phyloP scores from a whole-genome alignment of 1,139 yeast species.

The Candida pseudoviswanathii region DNA sequence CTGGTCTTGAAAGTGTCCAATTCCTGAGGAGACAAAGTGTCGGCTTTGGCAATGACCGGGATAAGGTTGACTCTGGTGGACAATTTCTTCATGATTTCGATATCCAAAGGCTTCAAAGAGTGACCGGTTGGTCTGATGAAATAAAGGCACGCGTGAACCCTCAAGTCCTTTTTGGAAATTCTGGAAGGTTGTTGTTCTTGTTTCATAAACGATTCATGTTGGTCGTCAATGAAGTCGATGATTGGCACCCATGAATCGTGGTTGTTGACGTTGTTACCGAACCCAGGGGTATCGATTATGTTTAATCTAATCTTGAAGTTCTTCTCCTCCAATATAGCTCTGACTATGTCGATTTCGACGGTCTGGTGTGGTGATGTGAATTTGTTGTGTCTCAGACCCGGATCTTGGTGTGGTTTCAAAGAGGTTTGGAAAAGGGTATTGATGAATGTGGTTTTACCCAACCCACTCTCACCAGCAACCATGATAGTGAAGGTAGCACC shows the following conservation, averaged over 20 bases:
- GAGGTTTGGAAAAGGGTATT: slow-evolving; percentile 86
- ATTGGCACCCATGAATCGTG: slow-evolving; percentile 93
- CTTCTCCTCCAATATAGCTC: slow-evolving; percentile 92
- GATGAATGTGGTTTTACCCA: slow-evolving; percentile 92
- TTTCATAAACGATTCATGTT: slow-evolving; percentile 56
- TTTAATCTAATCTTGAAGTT: slow-evolving; percentile 84
- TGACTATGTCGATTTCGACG: slow-evolving; percentile 84
- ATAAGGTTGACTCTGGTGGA: slow-evolving; percentile 89
- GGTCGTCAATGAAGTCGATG: slow-evolving; percentile 93
- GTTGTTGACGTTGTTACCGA: slow-evolving; percentile 95
- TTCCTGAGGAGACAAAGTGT: slow-evolving; percentile 84
- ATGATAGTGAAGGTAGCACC: slow-evolving; percentile 91
- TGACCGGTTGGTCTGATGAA: slow-evolving; percentile 53
- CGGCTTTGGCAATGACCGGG: slow-evolving; percentile 95
- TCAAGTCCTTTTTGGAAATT: slow-evolving; percentile 49
- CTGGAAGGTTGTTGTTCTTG: slow-evolving; percentile 52
- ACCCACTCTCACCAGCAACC: slow-evolving; percentile 96
- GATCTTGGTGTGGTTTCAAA: slow-evolving; percentile 65
- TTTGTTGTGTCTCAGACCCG: slow-evolving; percentile 65
- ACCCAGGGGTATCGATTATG: slow-evolving; percentile 95
- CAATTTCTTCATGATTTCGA: slow-evolving; percentile 85
- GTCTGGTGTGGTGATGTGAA: slow-evolving; percentile 73
- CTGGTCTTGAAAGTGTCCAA: slow-evolving; percentile 80
- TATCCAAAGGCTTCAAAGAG: slow-evolving; percentile 46
- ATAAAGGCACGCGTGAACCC: slow-evolving; percentile 49